Evolutionary conservation across 768 basidiomycete genomes (phyloP).

Genomic region (Pleurotus citrinopileatus): DNA sequence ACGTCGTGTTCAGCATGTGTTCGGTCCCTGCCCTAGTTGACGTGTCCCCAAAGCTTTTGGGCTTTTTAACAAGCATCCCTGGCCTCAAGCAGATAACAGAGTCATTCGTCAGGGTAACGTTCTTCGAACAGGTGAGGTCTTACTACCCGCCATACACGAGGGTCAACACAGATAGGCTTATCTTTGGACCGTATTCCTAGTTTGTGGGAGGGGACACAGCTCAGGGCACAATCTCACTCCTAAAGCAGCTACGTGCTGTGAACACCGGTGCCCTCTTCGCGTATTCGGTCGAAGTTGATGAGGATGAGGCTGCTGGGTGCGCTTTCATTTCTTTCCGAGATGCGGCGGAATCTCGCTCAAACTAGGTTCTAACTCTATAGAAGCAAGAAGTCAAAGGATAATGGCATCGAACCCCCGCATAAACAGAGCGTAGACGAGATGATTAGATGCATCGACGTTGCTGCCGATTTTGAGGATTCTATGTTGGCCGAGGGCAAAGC

Average conservation of each 20-base stretch:
- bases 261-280: constrained; percentile 78
- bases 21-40: constrained; percentile 79
- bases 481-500: constrained; percentile 16
- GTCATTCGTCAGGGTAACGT: constrained; percentile 69
- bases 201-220: constrained; percentile 91
- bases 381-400: constrained; percentile 10
- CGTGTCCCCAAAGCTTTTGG: constrained; percentile 63
- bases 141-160: neutral
- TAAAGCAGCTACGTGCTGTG: constrained; percentile 56
- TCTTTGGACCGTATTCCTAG: constrained; percentile 29
- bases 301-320: constrained; percentile 41
- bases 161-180: neutral
- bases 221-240: constrained; percentile 59
- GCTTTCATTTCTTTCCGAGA: constrained; percentile 13
- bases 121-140: constrained; percentile 73
- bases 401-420: constrained; percentile 35
- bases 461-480: constrained; percentile 75
- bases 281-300: constrained; percentile 86
- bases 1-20: constrained; percentile 79
- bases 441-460: constrained; percentile 70
- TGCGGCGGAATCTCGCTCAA: constrained; percentile 16
- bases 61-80: constrained; percentile 47
- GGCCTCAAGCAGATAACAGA: constrained; percentile 65
- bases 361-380: neutral
- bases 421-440: constrained; percentile 74